A percentile compares a stretch with the other conserved stretches of the same genome.
Evolutionary conservation across 2,329 filamentous ascomycete genomes (phyloP).

Genomic region (Zymoseptoria crescenta): DNA sequence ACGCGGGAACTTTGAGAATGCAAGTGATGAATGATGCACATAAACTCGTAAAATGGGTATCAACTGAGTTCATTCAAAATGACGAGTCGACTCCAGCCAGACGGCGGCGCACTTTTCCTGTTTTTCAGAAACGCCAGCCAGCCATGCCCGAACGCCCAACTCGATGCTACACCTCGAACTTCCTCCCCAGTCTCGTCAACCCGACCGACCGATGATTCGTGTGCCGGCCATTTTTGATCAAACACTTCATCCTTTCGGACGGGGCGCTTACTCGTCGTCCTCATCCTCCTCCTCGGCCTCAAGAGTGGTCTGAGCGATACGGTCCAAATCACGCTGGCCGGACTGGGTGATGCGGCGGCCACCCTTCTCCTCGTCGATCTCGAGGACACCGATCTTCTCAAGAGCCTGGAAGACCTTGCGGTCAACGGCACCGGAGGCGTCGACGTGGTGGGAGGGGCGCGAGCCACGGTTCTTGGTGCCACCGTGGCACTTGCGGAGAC

Average conservation of each 20-base stretch:
- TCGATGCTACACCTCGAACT: slow-evolving; percentile 12
- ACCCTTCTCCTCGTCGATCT: slow-evolving; percentile 97
- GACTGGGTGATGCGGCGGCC: slow-evolving; percentile 96
- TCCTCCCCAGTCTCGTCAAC: slow-evolving; percentile 6
- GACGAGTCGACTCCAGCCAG: slow-evolving; percentile 11
- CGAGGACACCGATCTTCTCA: slow-evolving; percentile 98
- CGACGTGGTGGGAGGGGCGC: slow-evolving; percentile 86
- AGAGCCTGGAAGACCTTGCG: slow-evolving; percentile 95
- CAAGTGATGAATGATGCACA: not conserved
- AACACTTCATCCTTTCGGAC: not conserved
- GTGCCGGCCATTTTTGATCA: not conserved
- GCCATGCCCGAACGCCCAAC: slow-evolving; percentile 13
- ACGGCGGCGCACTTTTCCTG: slow-evolving; percentile 5
- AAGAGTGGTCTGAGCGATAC: slow-evolving; percentile 45
- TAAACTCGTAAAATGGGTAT: slow-evolving; percentile 16
- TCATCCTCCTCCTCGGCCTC: slow-evolving; percentile 45
- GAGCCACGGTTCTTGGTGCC: slow-evolving; percentile 86
- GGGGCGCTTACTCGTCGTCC: slow-evolving; percentile 27
- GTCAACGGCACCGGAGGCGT: slow-evolving; percentile 91
- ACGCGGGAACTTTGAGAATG: no score
- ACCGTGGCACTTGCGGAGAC: slow-evolving; percentile 93
- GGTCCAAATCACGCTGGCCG: slow-evolving; percentile 98
- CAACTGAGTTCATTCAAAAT: slow-evolving; percentile 18
- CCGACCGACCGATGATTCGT: slow-evolving; percentile 1
- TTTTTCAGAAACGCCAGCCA: not conserved